Percentiles rank a stretch among this genome's conserved stretches.
phyloP scores from a whole-genome alignment of 768 basidiomycete genomes.

The Hebeloma cylindrosporum region DNA sequence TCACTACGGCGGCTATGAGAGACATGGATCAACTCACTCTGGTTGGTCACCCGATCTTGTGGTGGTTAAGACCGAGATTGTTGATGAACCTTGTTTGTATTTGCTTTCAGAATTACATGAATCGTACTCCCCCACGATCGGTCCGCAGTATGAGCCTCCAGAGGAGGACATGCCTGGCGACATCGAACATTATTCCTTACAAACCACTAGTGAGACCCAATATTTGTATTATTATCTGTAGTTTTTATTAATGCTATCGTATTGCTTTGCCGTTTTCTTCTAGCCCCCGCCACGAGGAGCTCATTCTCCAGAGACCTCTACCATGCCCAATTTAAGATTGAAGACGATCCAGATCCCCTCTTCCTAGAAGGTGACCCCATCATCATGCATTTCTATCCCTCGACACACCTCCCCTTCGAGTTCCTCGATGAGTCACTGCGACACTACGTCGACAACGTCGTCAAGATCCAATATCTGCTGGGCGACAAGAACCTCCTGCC shows the following conservation, averaged over 20 bases:
- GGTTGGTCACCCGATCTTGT: slow-evolving; percentile 9
- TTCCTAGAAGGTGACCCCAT: not conserved
- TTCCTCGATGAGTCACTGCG: slow-evolving; percentile 31
- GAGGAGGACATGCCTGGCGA: slow-evolving; percentile 2
- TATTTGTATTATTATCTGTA: slow-evolving; percentile 21
- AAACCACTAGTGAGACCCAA: slow-evolving; percentile 21
- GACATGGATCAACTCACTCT: slow-evolving; percentile 5
- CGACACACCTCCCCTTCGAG: slow-evolving; percentile 17
- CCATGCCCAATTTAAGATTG: slow-evolving; percentile 9
- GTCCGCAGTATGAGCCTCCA: slow-evolving; percentile 1
- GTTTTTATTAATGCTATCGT: slow-evolving; percentile 19
- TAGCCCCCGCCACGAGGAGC: slow-evolving; percentile 27
- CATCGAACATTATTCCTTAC: no score
- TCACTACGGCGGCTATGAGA: slow-evolving; percentile 3
- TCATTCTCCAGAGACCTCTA: slow-evolving; percentile 29
- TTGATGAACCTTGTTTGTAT: slow-evolving; percentile 7
- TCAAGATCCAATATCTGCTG: slow-evolving; percentile 69
- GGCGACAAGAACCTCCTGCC: slow-evolving; percentile 49
- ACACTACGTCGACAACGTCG: slow-evolving; percentile 61
- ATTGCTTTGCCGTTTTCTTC: slow-evolving; percentile 23
- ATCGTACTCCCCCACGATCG: slow-evolving; percentile 3
- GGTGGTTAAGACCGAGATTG: not conserved
- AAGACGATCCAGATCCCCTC: not conserved
- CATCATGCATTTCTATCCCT: slow-evolving; percentile 13
- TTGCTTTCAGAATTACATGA: slow-evolving; percentile 16